Percentiles rank a stretch among this genome's conserved stretches.
These are phyloP conservation scores for Phytophthora sp. DNA, from an alignment of 352 stramenopile species.

Conservation along the genomic window DNA sequence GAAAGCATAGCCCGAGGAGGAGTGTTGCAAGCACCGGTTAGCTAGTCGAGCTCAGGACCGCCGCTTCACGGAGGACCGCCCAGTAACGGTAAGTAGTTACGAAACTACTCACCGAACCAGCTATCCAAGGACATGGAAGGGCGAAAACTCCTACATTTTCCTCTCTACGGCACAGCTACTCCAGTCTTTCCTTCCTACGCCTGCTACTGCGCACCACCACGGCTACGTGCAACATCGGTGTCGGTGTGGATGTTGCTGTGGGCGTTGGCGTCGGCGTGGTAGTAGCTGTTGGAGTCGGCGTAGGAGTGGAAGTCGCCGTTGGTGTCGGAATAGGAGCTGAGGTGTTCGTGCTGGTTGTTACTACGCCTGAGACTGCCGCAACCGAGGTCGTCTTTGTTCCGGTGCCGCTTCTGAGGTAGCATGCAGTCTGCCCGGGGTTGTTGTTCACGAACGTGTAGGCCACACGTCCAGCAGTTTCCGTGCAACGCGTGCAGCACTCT, in stretches of 20 bases:
- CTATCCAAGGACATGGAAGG: too few relatives aligned
- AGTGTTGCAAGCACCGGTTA: too few relatives aligned
- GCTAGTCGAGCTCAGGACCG: too few relatives aligned
- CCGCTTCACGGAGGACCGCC: too few relatives aligned
- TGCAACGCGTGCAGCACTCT: constrained; percentile 24
- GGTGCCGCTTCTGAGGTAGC: constrained; percentile 43
- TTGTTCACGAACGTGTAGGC: constrained; percentile 40
- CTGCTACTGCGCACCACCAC: too few relatives aligned
- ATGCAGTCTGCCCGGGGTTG: constrained; percentile 33
- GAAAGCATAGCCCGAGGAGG: background rate
- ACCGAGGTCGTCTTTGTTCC: constrained; percentile 6
- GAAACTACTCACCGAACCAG: too few relatives aligned
- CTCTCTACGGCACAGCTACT: too few relatives aligned
- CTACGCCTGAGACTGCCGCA: constrained; percentile 37
- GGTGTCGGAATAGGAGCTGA: constrained; percentile 10
- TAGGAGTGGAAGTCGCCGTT: constrained; percentile 22
- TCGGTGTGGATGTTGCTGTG: too few relatives aligned
- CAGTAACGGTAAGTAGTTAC: too few relatives aligned
- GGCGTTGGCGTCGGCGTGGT: constrained; percentile 14
- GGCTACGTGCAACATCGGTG: too few relatives aligned
- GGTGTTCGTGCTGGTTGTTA: constrained; percentile 12
- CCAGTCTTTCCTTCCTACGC: too few relatives aligned
- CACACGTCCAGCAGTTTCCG: constrained; percentile 11
- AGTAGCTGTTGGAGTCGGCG: constrained; percentile 10
- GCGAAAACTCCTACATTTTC: too few relatives aligned